Base-by-base conservation (phyloP, 2,329 filamentous ascomycete species). In the Ophiocordyceps unilateralis region DNA sequence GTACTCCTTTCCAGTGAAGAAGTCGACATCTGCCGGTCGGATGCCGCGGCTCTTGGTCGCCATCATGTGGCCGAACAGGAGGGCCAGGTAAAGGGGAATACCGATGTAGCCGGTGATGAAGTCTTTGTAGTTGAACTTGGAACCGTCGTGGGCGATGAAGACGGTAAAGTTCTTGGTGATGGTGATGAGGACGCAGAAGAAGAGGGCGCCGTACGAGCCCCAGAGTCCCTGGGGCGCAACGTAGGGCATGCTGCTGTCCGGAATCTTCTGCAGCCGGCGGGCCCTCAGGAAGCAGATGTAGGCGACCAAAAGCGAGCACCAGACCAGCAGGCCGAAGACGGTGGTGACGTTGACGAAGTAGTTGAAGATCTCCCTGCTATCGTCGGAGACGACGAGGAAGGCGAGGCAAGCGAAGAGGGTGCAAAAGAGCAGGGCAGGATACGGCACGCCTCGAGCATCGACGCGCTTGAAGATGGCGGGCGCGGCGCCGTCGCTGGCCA, bases 141-240 rank as follows among this genome's bases (percentile, higher is more conserved):
- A 68, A 44, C 58, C 51, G 51, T 61, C 69, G 66, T 50, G 64
- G 54, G 51, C 57, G 47, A 75, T 67, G 59, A 91, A 91, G 46
- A 81, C 78, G 44, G 74, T 69, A 61, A 77, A 91, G 68, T 86
- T 88, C 72, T 91, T 93, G 55, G 84, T 89, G 42, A 93, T 56
- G 2, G 81, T 74, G 47, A 91, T 82, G 28, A 91, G 56, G 53
- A 71, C 68, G 62, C 81, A 86, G 62, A 86, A 78, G 54, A 68
- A 64, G 2, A 91, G 68, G 0, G 81, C 81, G 46, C 66, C 64
- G 55, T 76, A 76, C 0, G 79, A 85, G 11, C 84, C 85, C 47
- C 58, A 72, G 32, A 76, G 62, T n/a, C 84, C 83, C 15, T 88
- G 69, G 0, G 84, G 84, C 0, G 83, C 80, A 15, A 68, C 68